A percentile compares a stretch with the other conserved stretches of the same genome.
Conservation (phyloP, 768 basidiomycete genomes). For the Tylopilus sp. region DNA sequence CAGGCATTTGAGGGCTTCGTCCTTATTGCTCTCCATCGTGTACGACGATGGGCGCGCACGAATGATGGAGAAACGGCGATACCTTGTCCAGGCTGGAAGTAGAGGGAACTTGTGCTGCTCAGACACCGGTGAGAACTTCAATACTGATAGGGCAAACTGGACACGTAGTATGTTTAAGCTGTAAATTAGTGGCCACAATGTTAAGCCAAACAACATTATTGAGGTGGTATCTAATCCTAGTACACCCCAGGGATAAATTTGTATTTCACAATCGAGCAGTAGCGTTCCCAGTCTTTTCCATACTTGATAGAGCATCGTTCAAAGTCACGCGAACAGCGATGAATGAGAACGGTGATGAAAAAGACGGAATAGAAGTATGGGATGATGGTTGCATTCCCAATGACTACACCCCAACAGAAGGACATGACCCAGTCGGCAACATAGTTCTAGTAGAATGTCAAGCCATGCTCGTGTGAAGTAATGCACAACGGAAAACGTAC, state of each 20-base stretch:
- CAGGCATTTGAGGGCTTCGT: conserved; percentile 84
- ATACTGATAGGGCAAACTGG: conserved; percentile 1
- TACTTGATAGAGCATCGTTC: conserved; percentile 92
- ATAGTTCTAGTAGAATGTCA: conserved; percentile 62
- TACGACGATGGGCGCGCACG: conserved; percentile 4
- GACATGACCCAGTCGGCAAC: conserved; percentile 90
- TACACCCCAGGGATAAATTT: conserved; percentile 89
- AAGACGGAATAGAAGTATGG: conserved; percentile 97
- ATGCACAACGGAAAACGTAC: conserved; percentile 39
- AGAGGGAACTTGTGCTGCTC: conserved; percentile 2
- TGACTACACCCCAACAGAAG: conserved; percentile 78
- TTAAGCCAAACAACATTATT: conserved; percentile 6
- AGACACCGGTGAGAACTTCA: conserved; percentile 24
- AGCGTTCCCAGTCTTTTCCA: conserved; percentile 91
- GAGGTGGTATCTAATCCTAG: conserved; percentile 35
- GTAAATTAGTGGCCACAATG: not conserved
- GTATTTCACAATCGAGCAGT: conserved; percentile 83
- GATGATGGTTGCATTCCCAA: conserved; percentile 74
- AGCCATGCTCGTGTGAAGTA: not conserved
- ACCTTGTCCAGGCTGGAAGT: conserved; percentile 5
- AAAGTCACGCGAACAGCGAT: conserved; percentile 91
- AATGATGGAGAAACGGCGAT: conserved; percentile 10
- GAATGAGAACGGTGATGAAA: conserved; percentile 90
- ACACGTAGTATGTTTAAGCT: conserved; percentile 2
- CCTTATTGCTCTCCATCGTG: conserved; percentile 82